These are phyloP conservation scores for Saccharomyces hybrid DNA, from an alignment of 1,139 yeast species.

Conservation along the genomic window DNA sequence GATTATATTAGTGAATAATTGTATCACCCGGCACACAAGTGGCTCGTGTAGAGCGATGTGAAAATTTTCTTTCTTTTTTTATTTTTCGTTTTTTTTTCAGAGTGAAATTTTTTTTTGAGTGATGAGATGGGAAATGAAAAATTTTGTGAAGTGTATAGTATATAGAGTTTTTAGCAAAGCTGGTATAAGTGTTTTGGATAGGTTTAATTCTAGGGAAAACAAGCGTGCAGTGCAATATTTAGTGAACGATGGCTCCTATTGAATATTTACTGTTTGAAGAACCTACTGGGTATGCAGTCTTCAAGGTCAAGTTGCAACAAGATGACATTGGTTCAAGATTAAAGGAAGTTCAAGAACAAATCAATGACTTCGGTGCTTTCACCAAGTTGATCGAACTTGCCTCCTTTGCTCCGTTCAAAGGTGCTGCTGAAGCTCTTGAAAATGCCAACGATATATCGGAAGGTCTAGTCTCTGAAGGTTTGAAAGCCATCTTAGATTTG, in stretches of 20 bases:
- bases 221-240: not conserved
- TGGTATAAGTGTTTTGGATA: not conserved
- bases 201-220: not conserved
- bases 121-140: constrained; percentile 13
- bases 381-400: constrained; percentile 90
- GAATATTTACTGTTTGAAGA: constrained; percentile 95
- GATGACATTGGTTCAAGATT: constrained; percentile 88
- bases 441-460: constrained; percentile 97
- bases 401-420: constrained; percentile 96
- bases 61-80: constrained; percentile 8
- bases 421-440: constrained; percentile 97
- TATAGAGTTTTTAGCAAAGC: not conserved
- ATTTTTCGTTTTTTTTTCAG: not conserved
- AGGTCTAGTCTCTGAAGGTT: constrained; percentile 88
- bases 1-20: not conserved
- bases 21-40: not conserved
- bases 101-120: constrained; percentile 11
- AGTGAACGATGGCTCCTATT: constrained; percentile 46
- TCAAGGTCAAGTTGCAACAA: constrained; percentile 88
- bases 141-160: not conserved
- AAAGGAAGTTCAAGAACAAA: constrained; percentile 90
- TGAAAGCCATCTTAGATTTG: constrained; percentile 80
- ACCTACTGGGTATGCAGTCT: constrained; percentile 96
- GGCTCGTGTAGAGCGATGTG: not conserved
- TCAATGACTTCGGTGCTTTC: constrained; percentile 78